These are phyloP conservation scores for Leptographium flavum DNA, from an alignment of 2,329 filamentous ascomycete species.

Conservation along the genomic window DNA sequence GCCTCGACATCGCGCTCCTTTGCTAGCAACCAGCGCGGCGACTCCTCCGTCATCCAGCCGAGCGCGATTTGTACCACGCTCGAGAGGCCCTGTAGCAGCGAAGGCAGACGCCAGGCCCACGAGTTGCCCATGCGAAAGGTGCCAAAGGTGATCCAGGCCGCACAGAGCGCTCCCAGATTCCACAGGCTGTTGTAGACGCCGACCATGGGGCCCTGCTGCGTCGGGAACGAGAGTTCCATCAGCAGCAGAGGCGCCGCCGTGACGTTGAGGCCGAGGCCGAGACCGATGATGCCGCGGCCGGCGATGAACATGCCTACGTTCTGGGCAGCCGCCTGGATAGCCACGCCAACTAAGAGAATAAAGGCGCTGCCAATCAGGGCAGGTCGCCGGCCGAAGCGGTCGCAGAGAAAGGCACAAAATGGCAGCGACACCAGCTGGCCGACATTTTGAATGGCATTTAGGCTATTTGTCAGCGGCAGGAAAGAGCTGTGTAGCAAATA, in stretches of 20 bases:
- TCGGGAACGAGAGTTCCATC: conserved; percentile 58
- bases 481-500: too few species aligned
- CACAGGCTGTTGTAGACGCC: conserved; percentile 73
- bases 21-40: conserved; percentile 16
- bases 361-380: too few species aligned
- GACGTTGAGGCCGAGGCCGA: conserved; percentile 35
- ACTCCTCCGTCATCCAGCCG: conserved; percentile 13
- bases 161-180: conserved; percentile 58
- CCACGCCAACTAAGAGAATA: too few species aligned
- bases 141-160: conserved; percentile 61
- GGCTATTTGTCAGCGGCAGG: too few species aligned
- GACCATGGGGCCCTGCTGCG: conserved; percentile 62
- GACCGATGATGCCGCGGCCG: conserved; percentile 54
- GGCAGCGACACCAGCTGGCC: too few species aligned
- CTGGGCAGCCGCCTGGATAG: neutral
- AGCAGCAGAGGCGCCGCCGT: conserved; percentile 14
- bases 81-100: neutral
- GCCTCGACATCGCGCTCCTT: conserved; percentile 9
- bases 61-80: conserved; percentile 7
- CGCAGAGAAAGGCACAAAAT: too few species aligned
- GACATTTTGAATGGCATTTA: too few species aligned
- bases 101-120: neutral
- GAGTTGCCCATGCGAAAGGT: conserved; percentile 15
- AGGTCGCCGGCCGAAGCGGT: neutral
- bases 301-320: conserved; percentile 25